A percentile compares a stretch with the other conserved stretches of the same genome.
Conservation (phyloP, 108 stramenopile genomes). For the Skeletonema tropicum region DNA sequence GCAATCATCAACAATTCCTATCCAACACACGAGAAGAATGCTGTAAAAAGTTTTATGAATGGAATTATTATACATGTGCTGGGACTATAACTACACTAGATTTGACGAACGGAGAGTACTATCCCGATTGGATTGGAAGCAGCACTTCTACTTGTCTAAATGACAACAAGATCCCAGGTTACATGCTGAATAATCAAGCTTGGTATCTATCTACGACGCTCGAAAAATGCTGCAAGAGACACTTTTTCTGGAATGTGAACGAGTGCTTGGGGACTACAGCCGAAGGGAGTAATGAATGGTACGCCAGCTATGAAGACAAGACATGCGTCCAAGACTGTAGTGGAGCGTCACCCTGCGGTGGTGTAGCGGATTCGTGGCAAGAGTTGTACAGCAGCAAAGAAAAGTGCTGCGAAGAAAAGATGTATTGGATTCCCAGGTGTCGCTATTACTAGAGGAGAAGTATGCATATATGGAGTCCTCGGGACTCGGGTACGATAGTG, state of each 20-base stretch:
- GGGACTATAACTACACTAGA: too few relatives aligned
- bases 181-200: constrained; percentile 4
- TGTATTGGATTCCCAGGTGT: neutral
- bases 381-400: neutral
- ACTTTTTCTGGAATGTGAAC: too few relatives aligned
- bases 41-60: neutral
- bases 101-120: neutral
- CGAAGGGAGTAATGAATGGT: neutral
- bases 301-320: neutral
- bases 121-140: neutral
- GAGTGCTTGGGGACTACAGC: neutral
- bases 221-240: neutral
- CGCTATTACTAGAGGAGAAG: neutral
- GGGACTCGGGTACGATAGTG: too few relatives aligned
- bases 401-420: neutral
- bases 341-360: neutral
- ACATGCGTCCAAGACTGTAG: neutral
- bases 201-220: neutral
- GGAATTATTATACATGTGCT: neutral
- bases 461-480: too few relatives aligned
- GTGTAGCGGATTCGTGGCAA: neutral
- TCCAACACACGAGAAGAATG: constrained; percentile 4
- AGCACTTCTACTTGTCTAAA: neutral
- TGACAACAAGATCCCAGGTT: neutral
- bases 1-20: neutral